phyloP scores from a whole-genome alignment of 306 rosid genomes.

The Vigna trinervia region DNA sequence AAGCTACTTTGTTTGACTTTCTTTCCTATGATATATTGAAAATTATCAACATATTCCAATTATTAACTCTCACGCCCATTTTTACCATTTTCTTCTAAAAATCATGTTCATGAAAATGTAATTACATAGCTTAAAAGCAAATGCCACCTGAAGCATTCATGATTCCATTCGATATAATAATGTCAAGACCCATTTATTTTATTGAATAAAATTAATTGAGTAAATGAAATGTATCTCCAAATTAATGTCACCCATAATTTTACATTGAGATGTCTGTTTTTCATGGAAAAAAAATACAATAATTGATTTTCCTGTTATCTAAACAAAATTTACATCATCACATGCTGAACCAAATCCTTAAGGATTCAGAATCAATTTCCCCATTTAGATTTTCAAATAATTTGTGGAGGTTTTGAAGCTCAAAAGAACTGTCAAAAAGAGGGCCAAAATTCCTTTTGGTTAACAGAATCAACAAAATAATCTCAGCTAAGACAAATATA shows the following conservation, averaged over 20 bases:
- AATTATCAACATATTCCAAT: too few relatives aligned
- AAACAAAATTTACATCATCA: background rate
- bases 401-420: background rate
- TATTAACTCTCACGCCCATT: too few relatives aligned
- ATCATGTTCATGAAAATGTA: background rate
- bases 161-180: background rate
- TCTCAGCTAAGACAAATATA: constrained; percentile 16
- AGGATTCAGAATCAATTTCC: constrained; percentile 11
- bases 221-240: background rate
- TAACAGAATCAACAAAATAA: background rate
- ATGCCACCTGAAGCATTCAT: background rate
- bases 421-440: background rate
- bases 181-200: background rate
- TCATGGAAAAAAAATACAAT: background rate
- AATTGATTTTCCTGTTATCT: background rate
- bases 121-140: background rate
- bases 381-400: background rate
- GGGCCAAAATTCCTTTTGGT: background rate
- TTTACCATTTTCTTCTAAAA: too few relatives aligned
- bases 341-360: background rate
- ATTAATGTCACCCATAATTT: background rate
- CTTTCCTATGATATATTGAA: too few relatives aligned
- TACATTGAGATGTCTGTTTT: background rate
- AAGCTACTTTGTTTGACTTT: too few relatives aligned
- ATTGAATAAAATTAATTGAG: background rate